Conservation (phyloP, 225 moss, liverwort and hornwort genomes). For the Physcomitrellopsis africana region DNA sequence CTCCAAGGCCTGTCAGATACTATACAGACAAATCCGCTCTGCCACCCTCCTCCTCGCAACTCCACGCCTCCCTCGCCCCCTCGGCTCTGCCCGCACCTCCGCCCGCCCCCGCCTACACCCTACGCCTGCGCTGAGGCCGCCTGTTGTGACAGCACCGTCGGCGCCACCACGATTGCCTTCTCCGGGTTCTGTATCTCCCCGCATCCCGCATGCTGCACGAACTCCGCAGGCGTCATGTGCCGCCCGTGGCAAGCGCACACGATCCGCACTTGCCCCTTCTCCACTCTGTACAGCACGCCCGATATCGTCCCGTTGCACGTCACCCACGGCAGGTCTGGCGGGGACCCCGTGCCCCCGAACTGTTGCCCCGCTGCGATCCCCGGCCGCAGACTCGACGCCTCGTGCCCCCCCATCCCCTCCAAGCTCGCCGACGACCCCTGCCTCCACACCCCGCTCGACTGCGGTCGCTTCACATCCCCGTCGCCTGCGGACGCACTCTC, state of each 20-base stretch:
- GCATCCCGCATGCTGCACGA: conserved; percentile 54
- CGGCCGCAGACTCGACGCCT: conserved; percentile 59
- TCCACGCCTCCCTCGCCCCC: not conserved
- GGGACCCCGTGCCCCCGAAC: conserved; percentile 77
- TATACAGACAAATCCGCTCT: too few relatives aligned
- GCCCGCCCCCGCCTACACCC: not conserved
- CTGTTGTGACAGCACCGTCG: conserved; percentile 27
- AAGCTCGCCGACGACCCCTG: conserved; percentile 56
- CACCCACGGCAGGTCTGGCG: conserved; percentile 86
- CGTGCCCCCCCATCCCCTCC: conserved; percentile 61
- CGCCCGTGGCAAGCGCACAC: conserved; percentile 52
- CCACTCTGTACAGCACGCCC: conserved; percentile 75
- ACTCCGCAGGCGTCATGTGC: conserved; percentile 55
- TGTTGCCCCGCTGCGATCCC: conserved; percentile 70
- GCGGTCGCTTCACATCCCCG: conserved; percentile 40
- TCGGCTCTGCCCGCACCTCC: not conserved
- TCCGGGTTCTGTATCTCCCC: conserved; percentile 45
- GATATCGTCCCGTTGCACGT: conserved; percentile 77
- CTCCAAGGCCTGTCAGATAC: too few relatives aligned
- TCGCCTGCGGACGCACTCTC: conserved; percentile 40
- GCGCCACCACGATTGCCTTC: conserved; percentile 41
- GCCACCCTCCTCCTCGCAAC: too few relatives aligned
- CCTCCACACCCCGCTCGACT: conserved; percentile 51
- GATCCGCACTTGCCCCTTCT: conserved; percentile 81
- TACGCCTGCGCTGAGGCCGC: conserved; percentile 32